Conservation (phyloP, 306 rosid species). For the Crataegus laevigata region DNA sequence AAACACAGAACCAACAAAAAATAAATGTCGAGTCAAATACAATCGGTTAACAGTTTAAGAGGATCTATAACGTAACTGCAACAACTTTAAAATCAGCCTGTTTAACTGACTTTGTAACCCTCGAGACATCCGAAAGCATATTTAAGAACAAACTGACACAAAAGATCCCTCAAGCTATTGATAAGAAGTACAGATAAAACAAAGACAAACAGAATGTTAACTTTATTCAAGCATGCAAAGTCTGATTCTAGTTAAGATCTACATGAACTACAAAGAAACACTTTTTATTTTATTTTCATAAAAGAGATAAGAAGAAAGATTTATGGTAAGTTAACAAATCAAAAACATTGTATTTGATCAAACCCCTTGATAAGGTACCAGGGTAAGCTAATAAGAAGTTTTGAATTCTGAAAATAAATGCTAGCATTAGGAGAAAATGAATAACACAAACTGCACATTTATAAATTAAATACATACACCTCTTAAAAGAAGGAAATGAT, state of each 20-base stretch:
- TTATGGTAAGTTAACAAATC: background rate
- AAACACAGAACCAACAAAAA: slow-evolving; percentile 14
- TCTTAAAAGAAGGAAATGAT: background rate
- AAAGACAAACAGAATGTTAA: background rate
- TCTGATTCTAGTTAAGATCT: background rate
- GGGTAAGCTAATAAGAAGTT: background rate
- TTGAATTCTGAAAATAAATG: background rate
- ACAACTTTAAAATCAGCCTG: background rate
- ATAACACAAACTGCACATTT: background rate
- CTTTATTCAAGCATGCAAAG: background rate
- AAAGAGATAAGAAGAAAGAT: background rate
- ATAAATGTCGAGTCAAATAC: slow-evolving; percentile 16
- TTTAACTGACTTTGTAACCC: background rate
- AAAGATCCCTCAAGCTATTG: background rate
- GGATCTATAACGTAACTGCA: background rate
- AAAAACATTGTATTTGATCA: background rate
- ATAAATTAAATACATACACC: background rate
- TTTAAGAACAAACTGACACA: background rate
- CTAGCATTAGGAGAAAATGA: background rate
- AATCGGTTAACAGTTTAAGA: background rate
- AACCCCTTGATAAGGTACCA: background rate
- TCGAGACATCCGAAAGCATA: background rate
- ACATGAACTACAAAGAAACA: background rate
- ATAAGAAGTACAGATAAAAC: background rate
- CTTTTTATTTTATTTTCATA: background rate